Base-by-base conservation (phyloP, 371 early-diverging fungal species). In the Zopfochytrium polystomum region DNA sequence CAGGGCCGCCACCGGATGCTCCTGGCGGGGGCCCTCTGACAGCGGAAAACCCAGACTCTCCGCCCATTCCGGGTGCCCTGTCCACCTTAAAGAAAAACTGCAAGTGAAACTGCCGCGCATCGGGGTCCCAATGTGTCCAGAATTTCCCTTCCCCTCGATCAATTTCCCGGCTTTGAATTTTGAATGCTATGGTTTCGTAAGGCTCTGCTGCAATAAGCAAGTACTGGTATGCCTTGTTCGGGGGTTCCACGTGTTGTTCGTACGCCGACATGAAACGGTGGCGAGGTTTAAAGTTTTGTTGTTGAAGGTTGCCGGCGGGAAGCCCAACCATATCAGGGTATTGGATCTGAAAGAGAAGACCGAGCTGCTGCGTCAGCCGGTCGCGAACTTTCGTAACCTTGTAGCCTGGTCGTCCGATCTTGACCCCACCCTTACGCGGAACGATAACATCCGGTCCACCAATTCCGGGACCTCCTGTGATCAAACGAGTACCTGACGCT, bases 191-290 rank as follows among this genome's bases (percentile, higher is more conserved):
- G 0, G 89, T 93, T 71, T 98, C 97, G 69, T 98, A 98, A 5
- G 97, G 98, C 70, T 96, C 97, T 0, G 96, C 97, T 2, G 97
- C 96, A 68, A 98, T 80, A 34, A 98, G 66, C 50, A 98, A 65
- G 63, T 98, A 98, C 77, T 98, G 97, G 70, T 85, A 88, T 15
- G 81, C 79, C 68, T 89, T 87, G 68, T 91, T 90, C 33, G 97
- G 95, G 34, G 85, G 80, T 67, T 98, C 97, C 3, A 91, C 77
- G 34, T 86, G 86, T 74, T 98, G 97, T 78, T 98, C 97, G 62
- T 89, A 98, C 0, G 97, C 93, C 1, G 90, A 88, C 98, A 98
- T 98, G 76, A 98, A 98, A n/a, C 98, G 83, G 66, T 93, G 89
- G 20, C 90, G 81, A 25, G 96, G 96, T 35, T 67, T 57, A 43